These are phyloP conservation scores for Trichoderma simmonsii DNA, from an alignment of 2,329 filamentous ascomycete genomes.

Conservation along the genomic window DNA sequence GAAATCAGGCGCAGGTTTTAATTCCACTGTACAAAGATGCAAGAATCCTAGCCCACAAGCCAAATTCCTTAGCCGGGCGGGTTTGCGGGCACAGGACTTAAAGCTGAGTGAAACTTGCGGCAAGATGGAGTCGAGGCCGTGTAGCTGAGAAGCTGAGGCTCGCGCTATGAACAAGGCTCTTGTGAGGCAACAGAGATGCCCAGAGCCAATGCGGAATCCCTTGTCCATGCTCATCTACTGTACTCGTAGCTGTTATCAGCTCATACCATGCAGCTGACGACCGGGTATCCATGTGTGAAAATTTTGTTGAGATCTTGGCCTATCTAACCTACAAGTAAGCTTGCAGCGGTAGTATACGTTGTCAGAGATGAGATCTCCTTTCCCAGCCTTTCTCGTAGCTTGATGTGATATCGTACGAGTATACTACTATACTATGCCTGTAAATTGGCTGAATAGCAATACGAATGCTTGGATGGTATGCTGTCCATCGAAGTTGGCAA, in stretches of 20 bases:
- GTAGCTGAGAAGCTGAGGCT: background rate
- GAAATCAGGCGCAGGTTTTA: too few species aligned
- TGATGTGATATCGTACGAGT: background rate
- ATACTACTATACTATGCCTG: background rate
- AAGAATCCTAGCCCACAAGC: background rate
- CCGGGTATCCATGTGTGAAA: background rate
- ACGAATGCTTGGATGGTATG: background rate
- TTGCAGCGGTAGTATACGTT: background rate
- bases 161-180: background rate
- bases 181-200: background rate
- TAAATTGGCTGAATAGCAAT: background rate
- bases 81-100: background rate
- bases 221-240: background rate
- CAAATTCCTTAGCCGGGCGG: background rate
- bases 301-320: background rate
- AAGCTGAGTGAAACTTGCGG: background rate
- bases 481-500: background rate
- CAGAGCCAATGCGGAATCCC: background rate
- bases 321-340: background rate
- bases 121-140: background rate
- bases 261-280: background rate
- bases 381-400: background rate
- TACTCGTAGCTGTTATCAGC: background rate
- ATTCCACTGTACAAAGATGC: background rate
- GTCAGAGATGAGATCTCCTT: background rate